These are phyloP conservation scores for Botryobasidium botryosum DNA, from an alignment of 768 basidiomycete genomes.

Conservation along the genomic window DNA sequence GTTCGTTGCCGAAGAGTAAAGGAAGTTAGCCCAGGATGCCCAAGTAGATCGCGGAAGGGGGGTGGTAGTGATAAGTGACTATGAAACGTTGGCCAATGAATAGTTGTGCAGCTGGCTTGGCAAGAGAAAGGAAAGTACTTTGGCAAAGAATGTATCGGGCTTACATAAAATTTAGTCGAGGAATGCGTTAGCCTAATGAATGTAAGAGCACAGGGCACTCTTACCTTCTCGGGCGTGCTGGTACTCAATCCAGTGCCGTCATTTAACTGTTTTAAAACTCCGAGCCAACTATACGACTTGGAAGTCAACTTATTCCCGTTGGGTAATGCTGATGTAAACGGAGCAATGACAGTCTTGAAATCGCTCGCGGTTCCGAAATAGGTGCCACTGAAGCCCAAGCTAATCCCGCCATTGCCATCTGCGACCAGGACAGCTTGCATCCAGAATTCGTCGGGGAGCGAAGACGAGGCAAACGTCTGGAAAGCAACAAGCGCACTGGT, in stretches of 20 bases:
- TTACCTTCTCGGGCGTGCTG: conserved; percentile 10
- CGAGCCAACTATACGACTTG: conserved; percentile 7
- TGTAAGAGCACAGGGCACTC: conserved; percentile 9
- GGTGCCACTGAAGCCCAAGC: conserved; percentile 9
- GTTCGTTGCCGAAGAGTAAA: not conserved
- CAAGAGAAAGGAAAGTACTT: conserved; percentile 4
- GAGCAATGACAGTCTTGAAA: conserved; percentile 8
- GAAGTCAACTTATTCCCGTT: not conserved
- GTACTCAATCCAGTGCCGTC: too few relatives aligned
- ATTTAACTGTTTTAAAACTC: conserved; percentile 8
- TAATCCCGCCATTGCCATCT: not conserved
- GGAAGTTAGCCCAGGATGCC: not conserved
- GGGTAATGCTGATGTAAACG: conserved; percentile 1
- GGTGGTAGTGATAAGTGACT: conserved; percentile 12
- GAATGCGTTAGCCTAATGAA: not conserved
- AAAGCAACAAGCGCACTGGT: conserved; percentile 16
- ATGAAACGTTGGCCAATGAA: not conserved
- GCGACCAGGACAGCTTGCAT: not conserved
- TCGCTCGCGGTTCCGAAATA: conserved; percentile 12
- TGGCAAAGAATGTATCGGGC: conserved; percentile 14
- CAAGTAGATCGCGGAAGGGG: not conserved
- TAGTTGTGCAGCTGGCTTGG: not conserved
- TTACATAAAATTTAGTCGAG: not conserved
- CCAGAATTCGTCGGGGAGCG: conserved; percentile 11
- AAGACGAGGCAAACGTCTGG: conserved; percentile 12